Percentiles rank a stretch among this genome's conserved stretches.
These are phyloP conservation scores for Penicillium sumatraense DNA, from an alignment of 2,329 filamentous ascomycete genomes.

Conservation along the genomic window DNA sequence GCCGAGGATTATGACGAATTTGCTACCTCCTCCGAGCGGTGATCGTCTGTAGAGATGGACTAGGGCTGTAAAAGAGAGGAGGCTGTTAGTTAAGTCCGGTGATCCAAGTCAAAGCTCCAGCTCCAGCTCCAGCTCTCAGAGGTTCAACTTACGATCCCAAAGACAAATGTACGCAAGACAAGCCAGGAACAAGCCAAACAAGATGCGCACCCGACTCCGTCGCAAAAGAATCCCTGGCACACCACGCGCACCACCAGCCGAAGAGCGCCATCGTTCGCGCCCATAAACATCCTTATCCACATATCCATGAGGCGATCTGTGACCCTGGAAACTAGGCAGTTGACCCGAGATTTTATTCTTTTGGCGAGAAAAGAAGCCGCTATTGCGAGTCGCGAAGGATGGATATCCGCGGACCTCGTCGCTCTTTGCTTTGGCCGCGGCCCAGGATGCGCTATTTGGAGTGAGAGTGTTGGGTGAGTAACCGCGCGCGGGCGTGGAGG, in stretches of 20 bases:
- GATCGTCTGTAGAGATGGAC: constrained; percentile 70
- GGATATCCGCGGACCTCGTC: constrained; percentile 75
- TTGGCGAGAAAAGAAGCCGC: constrained; percentile 85
- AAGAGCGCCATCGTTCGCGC: constrained; percentile 55
- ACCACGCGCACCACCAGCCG: constrained; percentile 35
- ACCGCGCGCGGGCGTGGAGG: constrained; percentile 66
- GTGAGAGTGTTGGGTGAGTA: constrained; percentile 29
- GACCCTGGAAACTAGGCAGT: constrained; percentile 71
- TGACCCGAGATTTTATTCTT: constrained; percentile 80
- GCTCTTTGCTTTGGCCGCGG: constrained; percentile 77
- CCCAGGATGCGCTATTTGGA: constrained; percentile 66
- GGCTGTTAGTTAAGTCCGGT: background rate
- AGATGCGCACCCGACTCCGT: constrained; percentile 67
- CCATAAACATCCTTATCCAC: constrained; percentile 75
- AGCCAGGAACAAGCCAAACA: constrained; percentile 64
- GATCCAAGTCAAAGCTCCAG: background rate
- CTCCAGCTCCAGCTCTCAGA: background rate
- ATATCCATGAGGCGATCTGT: constrained; percentile 48
- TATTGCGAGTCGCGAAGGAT: constrained; percentile 78
- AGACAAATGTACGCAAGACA: constrained; percentile 70
- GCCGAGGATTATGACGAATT: constrained; percentile 89
- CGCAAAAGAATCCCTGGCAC: constrained; percentile 59
- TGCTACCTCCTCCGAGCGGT: constrained; percentile 79
- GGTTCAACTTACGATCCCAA: constrained; percentile 68
- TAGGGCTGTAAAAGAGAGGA: constrained; percentile 54